phyloP scores from a whole-genome alignment of 257 asterid species.

The Ilex asprella region DNA sequence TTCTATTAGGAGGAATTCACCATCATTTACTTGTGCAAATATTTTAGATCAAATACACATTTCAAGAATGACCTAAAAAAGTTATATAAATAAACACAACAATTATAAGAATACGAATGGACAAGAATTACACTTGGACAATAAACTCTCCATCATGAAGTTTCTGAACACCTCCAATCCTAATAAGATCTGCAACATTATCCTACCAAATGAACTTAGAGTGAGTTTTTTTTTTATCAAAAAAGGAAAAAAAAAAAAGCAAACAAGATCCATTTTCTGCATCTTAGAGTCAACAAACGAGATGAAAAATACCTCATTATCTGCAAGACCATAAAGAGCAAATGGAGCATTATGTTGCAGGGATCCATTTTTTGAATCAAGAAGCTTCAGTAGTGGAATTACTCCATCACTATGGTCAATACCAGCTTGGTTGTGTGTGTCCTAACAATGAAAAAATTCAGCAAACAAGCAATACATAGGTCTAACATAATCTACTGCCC shows the following conservation, averaged over 20 bases:
- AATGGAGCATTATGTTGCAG: conserved; percentile 97
- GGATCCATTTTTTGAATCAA: conserved; percentile 94
- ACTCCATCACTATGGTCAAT: conserved; percentile 94
- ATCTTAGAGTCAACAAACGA: background rate
- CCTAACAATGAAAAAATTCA: conserved; percentile 33
- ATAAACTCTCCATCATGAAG: conserved; percentile 97
- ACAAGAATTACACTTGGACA: conserved; percentile 51
- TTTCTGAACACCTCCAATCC: conserved; percentile 93
- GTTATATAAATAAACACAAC: too few species aligned
- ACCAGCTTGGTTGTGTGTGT: conserved; percentile 96
- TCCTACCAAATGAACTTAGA: conserved; percentile 42
- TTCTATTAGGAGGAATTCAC: background rate
- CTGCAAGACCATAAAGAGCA: conserved; percentile 98
- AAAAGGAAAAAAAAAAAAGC: background rate
- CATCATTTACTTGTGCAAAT: conserved; percentile 3
- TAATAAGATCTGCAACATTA: conserved; percentile 84
- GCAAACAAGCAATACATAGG: too few species aligned
- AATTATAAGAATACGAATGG: too few species aligned
- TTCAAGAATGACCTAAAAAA: background rate
- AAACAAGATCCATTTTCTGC: too few species aligned
- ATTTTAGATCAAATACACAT: conserved; percentile 2
- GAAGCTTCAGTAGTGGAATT: conserved; percentile 74
- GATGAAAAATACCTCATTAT: conserved; percentile 64
- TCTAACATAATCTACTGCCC: too few species aligned
- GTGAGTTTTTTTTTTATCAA: too few species aligned